Conservation (phyloP, 148 eudicot genomes). For the Camellia sinensis region DNA sequence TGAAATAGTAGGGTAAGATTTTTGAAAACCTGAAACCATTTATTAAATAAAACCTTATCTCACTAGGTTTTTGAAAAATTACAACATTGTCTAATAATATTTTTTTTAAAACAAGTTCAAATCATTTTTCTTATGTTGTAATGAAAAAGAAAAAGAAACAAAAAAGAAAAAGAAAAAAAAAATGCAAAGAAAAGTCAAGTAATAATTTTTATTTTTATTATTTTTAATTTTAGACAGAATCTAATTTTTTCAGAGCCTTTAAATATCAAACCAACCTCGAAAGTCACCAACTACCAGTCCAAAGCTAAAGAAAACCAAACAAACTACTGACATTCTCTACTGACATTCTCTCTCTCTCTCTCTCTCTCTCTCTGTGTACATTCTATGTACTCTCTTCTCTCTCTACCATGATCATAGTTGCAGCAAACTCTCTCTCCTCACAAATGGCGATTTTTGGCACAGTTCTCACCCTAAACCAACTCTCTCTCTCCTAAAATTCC, state of each 20-base stretch:
- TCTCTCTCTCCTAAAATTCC: constrained; percentile 27
- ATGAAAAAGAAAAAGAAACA: not conserved
- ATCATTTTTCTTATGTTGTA: not conserved
- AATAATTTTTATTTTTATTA: no score
- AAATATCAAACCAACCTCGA: not conserved
- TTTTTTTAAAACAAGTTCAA: no score
- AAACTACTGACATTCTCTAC: not conserved
- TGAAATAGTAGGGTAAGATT: no score
- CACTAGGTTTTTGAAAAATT: no score
- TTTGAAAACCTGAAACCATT: no score
- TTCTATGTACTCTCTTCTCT: not conserved
- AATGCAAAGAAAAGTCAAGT: no score
- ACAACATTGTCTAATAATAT: no score
- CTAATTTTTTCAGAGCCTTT: not conserved
- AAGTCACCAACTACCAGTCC: not conserved
- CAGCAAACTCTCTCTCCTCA: not conserved
- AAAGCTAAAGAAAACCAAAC: not conserved
- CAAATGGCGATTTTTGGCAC: not conserved
- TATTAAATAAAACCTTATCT: no score
- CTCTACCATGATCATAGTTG: constrained; percentile 8
- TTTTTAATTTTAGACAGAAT: no score
- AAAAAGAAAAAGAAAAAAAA: not conserved
- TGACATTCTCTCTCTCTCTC: not conserved
- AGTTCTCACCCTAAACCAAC: not conserved
- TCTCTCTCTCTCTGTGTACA: not conserved